These are phyloP conservation scores for Parastagonospora nodorum DNA, from an alignment of 2,329 filamentous ascomycete species.

Conservation along the genomic window DNA sequence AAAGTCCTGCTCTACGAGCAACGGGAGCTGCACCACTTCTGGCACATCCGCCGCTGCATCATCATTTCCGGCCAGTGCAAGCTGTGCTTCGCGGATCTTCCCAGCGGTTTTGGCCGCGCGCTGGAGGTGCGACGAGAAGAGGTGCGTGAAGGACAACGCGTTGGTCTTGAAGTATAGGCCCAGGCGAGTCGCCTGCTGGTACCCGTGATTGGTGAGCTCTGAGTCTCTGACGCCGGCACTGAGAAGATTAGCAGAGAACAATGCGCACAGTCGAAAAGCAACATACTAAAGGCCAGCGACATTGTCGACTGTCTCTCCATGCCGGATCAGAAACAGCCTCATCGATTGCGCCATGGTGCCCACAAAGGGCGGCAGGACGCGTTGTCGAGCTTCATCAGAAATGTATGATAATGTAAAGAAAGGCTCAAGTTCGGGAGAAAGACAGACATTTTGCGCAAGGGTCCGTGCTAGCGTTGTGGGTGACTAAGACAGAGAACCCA, in stretches of 20 bases:
- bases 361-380: conserved; percentile 15
- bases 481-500: neutral
- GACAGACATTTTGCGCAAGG: conserved; percentile 7
- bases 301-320: conserved; percentile 91
- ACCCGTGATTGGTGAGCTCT: conserved; percentile 78
- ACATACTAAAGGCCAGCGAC: conserved; percentile 74
- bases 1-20: conserved; percentile 75
- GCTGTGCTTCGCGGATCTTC: conserved; percentile 65
- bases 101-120: conserved; percentile 75
- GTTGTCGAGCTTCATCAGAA: conserved; percentile 20
- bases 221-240: conserved; percentile 83
- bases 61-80: conserved; percentile 1
- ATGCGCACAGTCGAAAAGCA: conserved; percentile 9
- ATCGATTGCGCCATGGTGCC: conserved; percentile 48
- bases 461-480: conserved; percentile 14
- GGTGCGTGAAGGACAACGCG: conserved; percentile 67
- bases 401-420: neutral
- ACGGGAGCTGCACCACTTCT: conserved; percentile 28
- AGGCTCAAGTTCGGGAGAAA: conserved; percentile 1
- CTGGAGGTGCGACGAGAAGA: conserved; percentile 80
- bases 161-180: conserved; percentile 68
- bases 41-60: conserved; percentile 13
- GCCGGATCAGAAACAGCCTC: conserved; percentile 77
- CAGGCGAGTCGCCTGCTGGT: conserved; percentile 75
- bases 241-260: conserved; percentile 33